Evolutionary conservation across 352 stramenopile genomes (phyloP).

Genomic region (Globisporangium camurandrum): DNA sequence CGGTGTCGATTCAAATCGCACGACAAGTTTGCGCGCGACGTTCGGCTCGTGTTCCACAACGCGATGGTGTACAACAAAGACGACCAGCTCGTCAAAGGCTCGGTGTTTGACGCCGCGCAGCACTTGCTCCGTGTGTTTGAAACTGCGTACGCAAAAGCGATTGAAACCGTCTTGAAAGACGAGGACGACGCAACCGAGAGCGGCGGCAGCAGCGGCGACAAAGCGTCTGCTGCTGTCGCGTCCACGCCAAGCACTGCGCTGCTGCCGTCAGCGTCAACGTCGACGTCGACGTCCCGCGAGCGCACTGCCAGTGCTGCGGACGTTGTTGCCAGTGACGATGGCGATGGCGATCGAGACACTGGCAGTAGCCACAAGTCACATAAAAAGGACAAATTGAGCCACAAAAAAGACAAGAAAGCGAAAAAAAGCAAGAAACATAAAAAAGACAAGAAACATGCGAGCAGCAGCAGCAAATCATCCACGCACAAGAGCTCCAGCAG

Average conservation of each 20-base stretch:
- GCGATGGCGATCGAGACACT: neutral
- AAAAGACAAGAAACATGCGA: slow-evolving; percentile 8
- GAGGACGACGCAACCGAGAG: slow-evolving; percentile 2
- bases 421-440: slow-evolving; percentile 47
- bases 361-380: no score
- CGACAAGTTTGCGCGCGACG: slow-evolving; percentile 77
- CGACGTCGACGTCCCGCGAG: slow-evolving; percentile 5
- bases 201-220: neutral
- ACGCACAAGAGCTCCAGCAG: slow-evolving; percentile 61
- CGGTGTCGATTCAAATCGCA: slow-evolving; percentile 80
- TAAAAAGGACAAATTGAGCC: slow-evolving; percentile 6
- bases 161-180: slow-evolving; percentile 47
- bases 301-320: slow-evolving; percentile 4
- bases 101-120: slow-evolving; percentile 72
- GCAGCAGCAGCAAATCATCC: slow-evolving; percentile 17
- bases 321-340: slow-evolving; percentile 2
- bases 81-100: slow-evolving; percentile 66
- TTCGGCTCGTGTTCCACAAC: slow-evolving; percentile 81
- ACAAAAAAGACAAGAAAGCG: neutral
- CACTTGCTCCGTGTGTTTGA: slow-evolving; percentile 78
- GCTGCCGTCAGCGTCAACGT: neutral
- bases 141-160: slow-evolving; percentile 67
- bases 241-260: no score
- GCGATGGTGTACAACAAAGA: slow-evolving; percentile 74
- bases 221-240: slow-evolving; percentile 14